Evolutionary conservation across 257 asterid species (phyloP).

Genomic region (Asclepias syriaca): DNA sequence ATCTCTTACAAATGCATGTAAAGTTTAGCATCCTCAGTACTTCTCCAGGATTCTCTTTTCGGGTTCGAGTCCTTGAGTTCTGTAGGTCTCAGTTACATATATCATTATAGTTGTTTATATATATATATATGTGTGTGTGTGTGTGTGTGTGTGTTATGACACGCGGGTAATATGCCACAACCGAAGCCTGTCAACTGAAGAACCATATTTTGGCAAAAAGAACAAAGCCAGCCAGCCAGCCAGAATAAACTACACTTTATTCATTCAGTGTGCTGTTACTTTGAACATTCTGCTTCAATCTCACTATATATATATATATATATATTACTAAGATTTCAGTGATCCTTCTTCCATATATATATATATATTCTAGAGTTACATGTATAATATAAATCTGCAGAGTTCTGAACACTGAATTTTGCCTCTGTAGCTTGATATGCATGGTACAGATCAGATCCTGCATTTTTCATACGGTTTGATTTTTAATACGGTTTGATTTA

Average conservation of each 20-base stretch:
- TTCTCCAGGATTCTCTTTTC: neutral
- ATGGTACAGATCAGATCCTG: neutral
- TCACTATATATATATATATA: neutral
- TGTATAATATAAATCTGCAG: neutral
- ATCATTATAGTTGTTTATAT: neutral
- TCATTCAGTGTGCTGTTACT: neutral
- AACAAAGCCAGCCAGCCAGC: no score
- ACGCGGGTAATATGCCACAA: neutral
- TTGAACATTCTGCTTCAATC: neutral
- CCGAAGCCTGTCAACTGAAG: no score
- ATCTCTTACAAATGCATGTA: neutral
- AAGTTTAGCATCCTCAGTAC: neutral
- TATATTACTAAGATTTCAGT: neutral
- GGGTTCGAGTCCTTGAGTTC: neutral
- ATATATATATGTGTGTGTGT: no score
- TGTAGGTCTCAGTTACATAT: neutral
- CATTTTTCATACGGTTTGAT: neutral
- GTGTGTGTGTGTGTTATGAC: neutral
- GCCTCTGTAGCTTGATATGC: neutral
- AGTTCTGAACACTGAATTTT: neutral
- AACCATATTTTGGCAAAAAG: no score
- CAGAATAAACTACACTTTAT: neutral
- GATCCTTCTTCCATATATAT: neutral
- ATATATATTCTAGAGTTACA: neutral
- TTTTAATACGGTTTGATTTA: no score